These are phyloP conservation scores for Corymbia maculata DNA, from an alignment of 345 rosid species.

Conservation along the genomic window DNA sequence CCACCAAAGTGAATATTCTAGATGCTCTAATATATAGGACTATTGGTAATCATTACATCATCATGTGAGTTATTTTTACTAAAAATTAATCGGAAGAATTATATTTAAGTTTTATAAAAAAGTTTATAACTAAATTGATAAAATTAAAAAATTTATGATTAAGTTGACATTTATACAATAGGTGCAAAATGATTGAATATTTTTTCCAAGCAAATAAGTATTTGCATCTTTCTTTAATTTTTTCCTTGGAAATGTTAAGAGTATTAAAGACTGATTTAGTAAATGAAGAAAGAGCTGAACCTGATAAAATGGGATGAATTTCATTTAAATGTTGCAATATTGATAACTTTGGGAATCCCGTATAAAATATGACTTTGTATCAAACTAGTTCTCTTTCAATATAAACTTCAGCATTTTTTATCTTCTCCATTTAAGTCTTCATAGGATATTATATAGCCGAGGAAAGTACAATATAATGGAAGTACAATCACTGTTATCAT, in stretches of 20 bases:
- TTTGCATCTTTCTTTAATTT: neutral
- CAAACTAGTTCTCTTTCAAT: neutral
- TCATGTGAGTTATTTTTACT: accelerated
- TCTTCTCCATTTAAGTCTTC: neutral
- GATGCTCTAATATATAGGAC: too few species aligned
- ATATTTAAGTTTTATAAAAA: accelerated
- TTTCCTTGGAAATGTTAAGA: neutral
- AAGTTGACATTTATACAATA: too few species aligned
- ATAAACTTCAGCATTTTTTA: neutral
- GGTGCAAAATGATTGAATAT: too few species aligned
- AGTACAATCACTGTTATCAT: too few species aligned
- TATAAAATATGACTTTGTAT: neutral
- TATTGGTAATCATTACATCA: too few species aligned
- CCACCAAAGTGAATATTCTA: too few species aligned
- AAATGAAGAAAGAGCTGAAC: neutral
- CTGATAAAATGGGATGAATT: neutral
- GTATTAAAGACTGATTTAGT: neutral
- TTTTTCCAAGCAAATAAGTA: too few species aligned
- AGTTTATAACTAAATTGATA: too few species aligned
- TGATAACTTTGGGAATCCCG: neutral
- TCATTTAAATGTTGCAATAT: neutral
- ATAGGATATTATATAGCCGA: neutral
- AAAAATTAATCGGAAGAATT: accelerated
- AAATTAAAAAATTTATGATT: too few species aligned
- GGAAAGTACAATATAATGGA: neutral